Conservation (phyloP, 495 filamentous ascomycete genomes). For the Neurospora pannonica region DNA sequence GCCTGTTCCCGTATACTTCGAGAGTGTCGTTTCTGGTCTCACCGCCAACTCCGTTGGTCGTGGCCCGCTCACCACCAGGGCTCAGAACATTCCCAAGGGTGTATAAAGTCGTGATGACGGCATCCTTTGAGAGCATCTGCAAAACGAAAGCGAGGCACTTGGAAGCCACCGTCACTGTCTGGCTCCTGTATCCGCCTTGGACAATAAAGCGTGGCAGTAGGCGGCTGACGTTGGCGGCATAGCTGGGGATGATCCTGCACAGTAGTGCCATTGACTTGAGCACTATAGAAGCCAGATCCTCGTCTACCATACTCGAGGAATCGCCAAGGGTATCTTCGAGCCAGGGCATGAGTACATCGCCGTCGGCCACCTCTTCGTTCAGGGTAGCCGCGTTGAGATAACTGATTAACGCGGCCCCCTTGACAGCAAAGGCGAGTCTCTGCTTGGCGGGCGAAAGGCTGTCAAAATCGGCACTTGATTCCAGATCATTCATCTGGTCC, state of each 20-base stretch:
- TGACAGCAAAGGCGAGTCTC: conserved; percentile 73
- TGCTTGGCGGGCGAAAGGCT: conserved; percentile 83
- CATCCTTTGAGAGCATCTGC: conserved; percentile 75
- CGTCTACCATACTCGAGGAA: conserved; percentile 68
- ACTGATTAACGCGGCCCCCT: conserved; percentile 68
- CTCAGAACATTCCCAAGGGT: conserved; percentile 88
- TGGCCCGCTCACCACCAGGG: conserved; percentile 43
- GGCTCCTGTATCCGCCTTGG: conserved; percentile 56
- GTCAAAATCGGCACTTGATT: conserved; percentile 81
- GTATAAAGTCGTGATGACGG: conserved; percentile 88
- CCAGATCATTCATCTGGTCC: conserved; percentile 76
- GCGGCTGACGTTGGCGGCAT: conserved; percentile 69
- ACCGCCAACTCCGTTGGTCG: conserved; percentile 25
- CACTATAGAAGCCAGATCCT: conserved; percentile 60
- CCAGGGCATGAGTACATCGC: conserved; percentile 77
- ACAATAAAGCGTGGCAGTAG: conserved; percentile 76
- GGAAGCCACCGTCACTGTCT: conserved; percentile 64
- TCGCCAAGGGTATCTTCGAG: conserved; percentile 70
- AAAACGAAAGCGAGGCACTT: conserved; percentile 72
- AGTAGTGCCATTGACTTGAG: conserved; percentile 76
- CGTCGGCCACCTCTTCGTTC: conserved; percentile 69
- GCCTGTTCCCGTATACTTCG: conserved; percentile 42
- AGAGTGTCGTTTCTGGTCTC: conserved; percentile 27
- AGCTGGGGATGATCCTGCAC: conserved; percentile 58
- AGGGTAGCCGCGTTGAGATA: conserved; percentile 77